phyloP scores from a whole-genome alignment of 1,284 basidiomycete genomes.

The Heterobasidion parviporum region DNA sequence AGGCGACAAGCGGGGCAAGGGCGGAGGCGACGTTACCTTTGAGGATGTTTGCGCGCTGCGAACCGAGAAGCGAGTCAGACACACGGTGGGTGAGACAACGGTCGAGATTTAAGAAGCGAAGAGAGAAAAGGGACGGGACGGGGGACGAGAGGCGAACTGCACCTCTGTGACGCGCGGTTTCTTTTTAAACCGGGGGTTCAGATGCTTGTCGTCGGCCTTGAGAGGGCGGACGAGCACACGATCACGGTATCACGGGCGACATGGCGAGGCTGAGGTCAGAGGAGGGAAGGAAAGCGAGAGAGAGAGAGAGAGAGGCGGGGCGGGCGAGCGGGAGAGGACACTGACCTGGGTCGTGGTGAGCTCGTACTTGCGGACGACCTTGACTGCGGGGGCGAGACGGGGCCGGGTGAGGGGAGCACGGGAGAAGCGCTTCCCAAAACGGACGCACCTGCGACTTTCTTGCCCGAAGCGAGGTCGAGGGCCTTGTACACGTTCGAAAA shows the following conservation, averaged over 20 bases:
- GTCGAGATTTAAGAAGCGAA: conserved; percentile 13
- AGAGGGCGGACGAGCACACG: conserved; percentile 10
- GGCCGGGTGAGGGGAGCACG: neutral
- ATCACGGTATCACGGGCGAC: conserved; percentile 14
- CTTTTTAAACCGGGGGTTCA: conserved; percentile 91
- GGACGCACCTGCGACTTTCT: conserved; percentile 78
- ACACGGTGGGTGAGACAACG: conserved; percentile 8
- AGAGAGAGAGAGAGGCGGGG: conserved; percentile 17
- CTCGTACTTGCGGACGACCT: conserved; percentile 96
- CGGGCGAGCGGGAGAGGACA: conserved; percentile 15
- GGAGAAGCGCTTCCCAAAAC: conserved; percentile 2
- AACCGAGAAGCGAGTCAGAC: conserved; percentile 22
- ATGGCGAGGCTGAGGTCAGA: conserved; percentile 18
- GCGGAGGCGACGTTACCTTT: conserved; percentile 49
- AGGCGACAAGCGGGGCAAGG: neutral
- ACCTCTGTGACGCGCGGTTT: conserved; percentile 96
- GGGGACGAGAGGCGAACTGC: conserved; percentile 27
- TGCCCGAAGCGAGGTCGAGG: conserved; percentile 65
- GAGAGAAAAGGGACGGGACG: conserved; percentile 10
- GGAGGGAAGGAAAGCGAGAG: conserved; percentile 18
- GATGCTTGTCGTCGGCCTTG: conserved; percentile 85
- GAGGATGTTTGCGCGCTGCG: conserved; percentile 92
- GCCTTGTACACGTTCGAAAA: conserved; percentile 99
- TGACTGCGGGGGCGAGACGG: conserved; percentile 44
- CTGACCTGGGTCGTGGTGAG: conserved; percentile 93